Base-by-base conservation (phyloP, 2,329 filamentous ascomycete genomes). In the Fusarium duplospermum region DNA sequence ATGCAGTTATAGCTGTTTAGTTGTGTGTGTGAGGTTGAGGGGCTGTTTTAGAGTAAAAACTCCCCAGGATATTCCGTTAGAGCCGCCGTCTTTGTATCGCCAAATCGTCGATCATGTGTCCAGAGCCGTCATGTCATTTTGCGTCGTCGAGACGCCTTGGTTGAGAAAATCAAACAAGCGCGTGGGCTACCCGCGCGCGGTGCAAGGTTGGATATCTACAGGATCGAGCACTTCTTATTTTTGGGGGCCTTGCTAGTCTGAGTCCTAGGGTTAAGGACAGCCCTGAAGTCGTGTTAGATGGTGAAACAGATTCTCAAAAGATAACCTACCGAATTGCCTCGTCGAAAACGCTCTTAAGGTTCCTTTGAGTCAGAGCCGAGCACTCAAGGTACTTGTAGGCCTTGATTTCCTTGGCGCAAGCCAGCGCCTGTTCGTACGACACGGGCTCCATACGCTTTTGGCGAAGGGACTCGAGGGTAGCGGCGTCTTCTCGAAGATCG, bases 381-480 rank as follows among this genome's bases (percentile, higher is more conserved):
- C 96, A 99, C 86, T 99, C 96, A 47, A 98, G 89, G 85, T 99
- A 99, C 86, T 98, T 98, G 86, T 96, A 94, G 54, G 96, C 96
- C 82, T 91, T 93, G 85, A 99, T 98, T 80, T 98, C 95, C 87
- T 97, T 97, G 72, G 95, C 94, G 74, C 96, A 93, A 75, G 92
- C 87, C 73, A 98, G 88, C 42, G 95, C 96, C 84, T 97, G 94
- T 83, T 98, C 94, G 84, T 97, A 98, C 63, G 94, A 93, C 70
- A 98, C 95, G n/a, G 96, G 94, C 79, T 96, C 93, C 95, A 98
- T 98, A 84, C 95, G 93, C 89, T 97, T 96, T 82, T 94, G 90
- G 77, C 94, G 91, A 79, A 99, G 89, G 76, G 91, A 92, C 78
- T 97, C 94, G 75, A 93, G 88, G 27, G 95, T 98, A 59, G 89